Base-by-base conservation (phyloP, 1,284 basidiomycete genomes). In the Leccinum fallax region DNA sequence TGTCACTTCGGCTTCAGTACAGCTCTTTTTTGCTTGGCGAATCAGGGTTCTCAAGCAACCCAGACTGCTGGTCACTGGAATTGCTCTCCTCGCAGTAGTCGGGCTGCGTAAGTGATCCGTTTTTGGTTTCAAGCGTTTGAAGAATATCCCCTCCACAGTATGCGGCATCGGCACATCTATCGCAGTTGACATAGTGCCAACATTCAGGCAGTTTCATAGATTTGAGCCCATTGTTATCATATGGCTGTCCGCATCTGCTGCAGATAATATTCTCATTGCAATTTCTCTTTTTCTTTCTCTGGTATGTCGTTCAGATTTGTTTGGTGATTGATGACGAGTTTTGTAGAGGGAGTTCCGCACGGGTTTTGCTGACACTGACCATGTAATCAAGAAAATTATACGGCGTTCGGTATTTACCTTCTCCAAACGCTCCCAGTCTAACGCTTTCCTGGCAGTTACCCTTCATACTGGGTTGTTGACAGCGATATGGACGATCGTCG, bases 1-100 rank as follows among this genome's bases (percentile, higher is more conserved):
- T 2, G 64, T 80, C 48, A 77, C 79, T 16, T 79, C 79, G 16
- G 69, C 75, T 51, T 66, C 74, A 24, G 79, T 80, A 16, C 79
- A 80, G 58, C 61, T 76, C 38, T 80, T 80, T 67, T 80, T 81
- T 63, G 77, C 79, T 5, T 80, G 79, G 79, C 69, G 79, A 62
- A 77, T 80, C 52, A 74, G 73, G 46, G 69, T 79, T 21, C 71
- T 80, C 55, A 78, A 75, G 16, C 68, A 70, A 48, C 77, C 65
- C 57, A 68, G 67, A 28, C 60, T 71, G 6, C 64, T 74, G 19
- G 67, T 76, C 9, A 49, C 28, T 15, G 46, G 72, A 30, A 71
- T 81, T 9, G 55, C 67, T 1, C 2, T 70, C 0, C 68, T 73
- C 21, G 66, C 79, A 2, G 53, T 78, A 16, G 65, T 53, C 49